Percentiles rank a stretch among this genome's conserved stretches.
These are phyloP conservation scores for Torrubiellomyces zombiae DNA, from an alignment of 2,329 filamentous ascomycete genomes.

Conservation along the genomic window DNA sequence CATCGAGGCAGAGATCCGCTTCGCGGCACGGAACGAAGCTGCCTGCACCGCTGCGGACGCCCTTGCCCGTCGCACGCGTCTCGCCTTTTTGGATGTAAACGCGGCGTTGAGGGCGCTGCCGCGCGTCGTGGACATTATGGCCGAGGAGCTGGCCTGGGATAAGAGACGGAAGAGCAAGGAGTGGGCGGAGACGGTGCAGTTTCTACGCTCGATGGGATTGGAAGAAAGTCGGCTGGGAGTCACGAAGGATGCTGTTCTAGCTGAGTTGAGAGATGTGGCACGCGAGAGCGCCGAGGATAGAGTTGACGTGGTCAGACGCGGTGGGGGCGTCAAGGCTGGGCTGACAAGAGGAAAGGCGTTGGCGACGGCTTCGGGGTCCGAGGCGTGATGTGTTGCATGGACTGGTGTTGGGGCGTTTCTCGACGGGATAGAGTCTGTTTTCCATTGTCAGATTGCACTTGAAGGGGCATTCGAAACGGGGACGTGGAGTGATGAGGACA, in stretches of 20 bases:
- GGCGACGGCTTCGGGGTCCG: too few species aligned
- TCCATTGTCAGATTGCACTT: too few species aligned
- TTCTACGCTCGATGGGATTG: constrained; percentile 29
- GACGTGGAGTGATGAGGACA: too few species aligned
- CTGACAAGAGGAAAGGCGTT: too few species aligned
- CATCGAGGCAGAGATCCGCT: constrained; percentile 56
- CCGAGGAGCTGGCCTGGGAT: constrained; percentile 50
- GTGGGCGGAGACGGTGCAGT: constrained; percentile 35
- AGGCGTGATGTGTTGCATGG: too few species aligned
- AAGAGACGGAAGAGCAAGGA: constrained; percentile 35
- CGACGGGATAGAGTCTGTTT: too few species aligned
- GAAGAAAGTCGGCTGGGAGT: constrained; percentile 9
- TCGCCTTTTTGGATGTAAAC: constrained; percentile 63
- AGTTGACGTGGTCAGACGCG: too few species aligned
- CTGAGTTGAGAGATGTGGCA: too few species aligned
- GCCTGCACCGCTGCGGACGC: constrained; percentile 58
- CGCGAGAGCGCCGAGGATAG: too few species aligned
- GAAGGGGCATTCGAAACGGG: too few species aligned
- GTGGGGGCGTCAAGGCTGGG: too few species aligned
- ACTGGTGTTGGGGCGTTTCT: too few species aligned
- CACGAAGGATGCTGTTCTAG: constrained; percentile 8
- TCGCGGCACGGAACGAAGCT: constrained; percentile 56
- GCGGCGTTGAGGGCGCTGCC: constrained; percentile 53
- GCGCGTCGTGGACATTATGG: constrained; percentile 55
- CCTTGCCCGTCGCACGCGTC: constrained; percentile 50